phyloP scores from a whole-genome alignment of 2,329 filamentous ascomycete species.

The Lasiodiplodia theobromae region DNA sequence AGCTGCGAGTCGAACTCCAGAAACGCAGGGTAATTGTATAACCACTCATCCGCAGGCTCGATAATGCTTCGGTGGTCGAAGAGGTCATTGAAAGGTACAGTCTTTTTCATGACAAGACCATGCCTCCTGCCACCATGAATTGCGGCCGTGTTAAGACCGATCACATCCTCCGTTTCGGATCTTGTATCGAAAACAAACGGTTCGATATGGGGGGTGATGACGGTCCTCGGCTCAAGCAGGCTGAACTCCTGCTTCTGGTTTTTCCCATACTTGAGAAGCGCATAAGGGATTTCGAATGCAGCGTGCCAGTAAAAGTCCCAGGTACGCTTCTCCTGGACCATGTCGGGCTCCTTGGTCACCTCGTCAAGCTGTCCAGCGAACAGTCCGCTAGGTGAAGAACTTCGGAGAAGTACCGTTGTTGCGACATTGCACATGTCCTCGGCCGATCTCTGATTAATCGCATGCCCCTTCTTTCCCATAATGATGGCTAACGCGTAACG shows the following conservation, averaged over 20 bases:
- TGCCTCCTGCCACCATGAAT: neutral
- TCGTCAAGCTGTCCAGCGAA: constrained; percentile 16
- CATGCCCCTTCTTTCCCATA: neutral
- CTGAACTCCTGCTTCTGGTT: neutral
- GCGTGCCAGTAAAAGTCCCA: constrained; percentile 26
- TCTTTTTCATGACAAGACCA: constrained; percentile 18
- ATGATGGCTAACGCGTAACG: constrained; percentile 23
- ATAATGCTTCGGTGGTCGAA: constrained; percentile 30
- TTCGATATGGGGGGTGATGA: constrained; percentile 7
- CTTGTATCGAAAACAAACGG: neutral
- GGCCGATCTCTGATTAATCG: neutral
- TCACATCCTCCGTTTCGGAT: neutral
- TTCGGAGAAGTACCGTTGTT: neutral
- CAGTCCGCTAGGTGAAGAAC: neutral
- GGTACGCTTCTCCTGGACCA: constrained; percentile 1
- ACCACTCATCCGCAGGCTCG: constrained; percentile 30
- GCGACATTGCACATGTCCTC: constrained; percentile 2
- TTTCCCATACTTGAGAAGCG: constrained; percentile 18
- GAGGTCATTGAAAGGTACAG: constrained; percentile 20
- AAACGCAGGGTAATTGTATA: constrained; percentile 30
- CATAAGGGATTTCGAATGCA: constrained; percentile 30
- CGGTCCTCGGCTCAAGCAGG: neutral
- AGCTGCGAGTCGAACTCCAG: constrained; percentile 13
- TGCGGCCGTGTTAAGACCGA: neutral
- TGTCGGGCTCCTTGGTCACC: constrained; percentile 8